phyloP scores from a whole-genome alignment of 2,329 filamentous ascomycete species.

The Samsoniella hepiali region DNA sequence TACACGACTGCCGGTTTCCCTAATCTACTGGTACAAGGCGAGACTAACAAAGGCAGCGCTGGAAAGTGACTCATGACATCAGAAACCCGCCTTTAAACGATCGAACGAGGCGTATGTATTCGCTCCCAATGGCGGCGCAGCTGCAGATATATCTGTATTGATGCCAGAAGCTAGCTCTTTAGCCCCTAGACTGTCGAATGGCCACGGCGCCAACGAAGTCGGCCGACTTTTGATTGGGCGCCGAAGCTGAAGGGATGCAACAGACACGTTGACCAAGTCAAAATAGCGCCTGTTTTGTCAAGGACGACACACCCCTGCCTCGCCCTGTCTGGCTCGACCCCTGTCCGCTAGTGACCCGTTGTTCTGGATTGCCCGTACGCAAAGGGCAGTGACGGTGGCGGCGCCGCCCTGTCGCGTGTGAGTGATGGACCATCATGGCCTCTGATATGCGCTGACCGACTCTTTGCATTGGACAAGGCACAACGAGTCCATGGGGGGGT shows the following conservation, averaged over 20 bases:
- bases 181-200: neutral
- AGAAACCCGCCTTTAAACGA: conserved; percentile 1
- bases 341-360: neutral
- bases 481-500: neutral
- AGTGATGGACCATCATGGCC: conserved; percentile 2
- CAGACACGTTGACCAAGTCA: conserved; percentile 13
- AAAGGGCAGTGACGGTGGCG: neutral
- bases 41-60: conserved; percentile 3
- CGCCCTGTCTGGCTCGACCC: neutral
- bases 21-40: neutral
- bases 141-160: conserved; percentile 21
- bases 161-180: conserved; percentile 18
- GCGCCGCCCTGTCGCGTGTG: conserved; percentile 2
- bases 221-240: conserved; percentile 6
- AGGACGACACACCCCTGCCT: neutral
- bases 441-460: conserved; percentile 9
- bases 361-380: conserved; percentile 1
- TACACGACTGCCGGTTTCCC: conserved; percentile 1
- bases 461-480: conserved; percentile 5
- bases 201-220: neutral
- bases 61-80: conserved; percentile 16
- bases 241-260: conserved; percentile 8
- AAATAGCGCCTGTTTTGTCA: neutral
- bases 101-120: conserved; percentile 19
- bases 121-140: conserved; percentile 21